phyloP scores from a whole-genome alignment of 2,329 filamentous ascomycete species.

The Verticillium isaacii region DNA sequence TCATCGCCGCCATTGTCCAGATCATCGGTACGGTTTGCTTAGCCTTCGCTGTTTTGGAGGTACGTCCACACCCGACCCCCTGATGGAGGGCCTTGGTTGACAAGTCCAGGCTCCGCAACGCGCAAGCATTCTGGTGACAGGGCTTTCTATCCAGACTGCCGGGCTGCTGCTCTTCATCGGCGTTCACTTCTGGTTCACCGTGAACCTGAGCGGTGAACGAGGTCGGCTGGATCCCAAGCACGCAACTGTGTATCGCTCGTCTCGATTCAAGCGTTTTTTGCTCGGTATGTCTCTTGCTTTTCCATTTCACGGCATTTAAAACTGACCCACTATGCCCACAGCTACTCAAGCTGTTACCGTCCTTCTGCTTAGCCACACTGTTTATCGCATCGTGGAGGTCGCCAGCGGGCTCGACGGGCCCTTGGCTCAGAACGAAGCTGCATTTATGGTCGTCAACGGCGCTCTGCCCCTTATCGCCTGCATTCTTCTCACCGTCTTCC shows the following conservation, averaged over 20 bases:
- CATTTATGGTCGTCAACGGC: conserved; percentile 34
- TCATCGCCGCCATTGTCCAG: conserved; percentile 26
- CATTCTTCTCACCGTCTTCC: conserved; percentile 28
- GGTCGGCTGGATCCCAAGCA: conserved; percentile 33
- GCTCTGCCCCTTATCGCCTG: conserved; percentile 31
- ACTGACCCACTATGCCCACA: conserved; percentile 12
- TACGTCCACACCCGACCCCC: not conserved
- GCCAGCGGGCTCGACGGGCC: conserved; percentile 25
- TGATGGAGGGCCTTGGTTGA: not conserved
- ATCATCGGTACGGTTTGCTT: conserved; percentile 35
- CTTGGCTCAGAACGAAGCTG: conserved; percentile 31
- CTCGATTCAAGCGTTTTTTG: conserved; percentile 37
- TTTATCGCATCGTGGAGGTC: conserved; percentile 35
- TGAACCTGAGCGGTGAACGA: conserved; percentile 30
- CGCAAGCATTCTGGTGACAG: conserved; percentile 34
- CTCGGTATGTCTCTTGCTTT: conserved; percentile 29
- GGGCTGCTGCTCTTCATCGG: conserved; percentile 33
- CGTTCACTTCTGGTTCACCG: conserved; percentile 34
- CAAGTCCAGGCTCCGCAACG: conserved; percentile 25
- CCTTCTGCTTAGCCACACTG: conserved; percentile 34
- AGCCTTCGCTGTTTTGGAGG: conserved; percentile 23
- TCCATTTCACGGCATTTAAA: not conserved
- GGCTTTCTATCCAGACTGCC: conserved; percentile 37
- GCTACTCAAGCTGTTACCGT: conserved; percentile 29
- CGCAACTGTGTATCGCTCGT: conserved; percentile 33